Conservation (phyloP, 176 grass and related monocot species). For the Oryza brachyantha region DNA sequence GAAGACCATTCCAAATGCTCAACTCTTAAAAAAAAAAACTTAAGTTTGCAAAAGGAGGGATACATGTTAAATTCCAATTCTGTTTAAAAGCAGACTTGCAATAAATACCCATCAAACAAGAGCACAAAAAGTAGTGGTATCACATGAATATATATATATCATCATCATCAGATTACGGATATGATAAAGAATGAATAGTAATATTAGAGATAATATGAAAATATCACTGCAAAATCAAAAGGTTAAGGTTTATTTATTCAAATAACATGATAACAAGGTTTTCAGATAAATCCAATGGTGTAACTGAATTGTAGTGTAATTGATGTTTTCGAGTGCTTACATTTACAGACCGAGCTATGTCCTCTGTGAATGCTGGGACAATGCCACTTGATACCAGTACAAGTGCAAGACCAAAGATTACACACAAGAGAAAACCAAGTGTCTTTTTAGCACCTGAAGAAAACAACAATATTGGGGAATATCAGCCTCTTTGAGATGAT, state of each 20-base stretch:
- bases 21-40: not conserved
- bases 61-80: not conserved
- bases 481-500: conserved; percentile 38
- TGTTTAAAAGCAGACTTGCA: not conserved
- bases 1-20: not conserved
- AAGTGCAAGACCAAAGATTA: conserved; percentile 66
- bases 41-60: not conserved
- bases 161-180: not conserved
- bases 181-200: not conserved
- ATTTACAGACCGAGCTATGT: conserved; percentile 85
- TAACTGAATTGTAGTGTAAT: conserved; percentile 9
- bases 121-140: not conserved
- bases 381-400: conserved; percentile 62
- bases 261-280: not conserved
- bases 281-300: not conserved
- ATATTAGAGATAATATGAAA: not conserved
- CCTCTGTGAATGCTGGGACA: conserved; percentile 80
- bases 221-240: not conserved
- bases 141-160: not conserved
- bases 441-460: conserved; percentile 74
- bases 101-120: not conserved
- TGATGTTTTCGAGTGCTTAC: conserved; percentile 45
- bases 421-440: conserved; percentile 53
- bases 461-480: conserved; percentile 17
- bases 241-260: not conserved